A percentile compares a stretch with the other conserved stretches of the same genome.
phyloP scores from a whole-genome alignment of 352 stramenopile species.

The Globisporangium canariense region DNA sequence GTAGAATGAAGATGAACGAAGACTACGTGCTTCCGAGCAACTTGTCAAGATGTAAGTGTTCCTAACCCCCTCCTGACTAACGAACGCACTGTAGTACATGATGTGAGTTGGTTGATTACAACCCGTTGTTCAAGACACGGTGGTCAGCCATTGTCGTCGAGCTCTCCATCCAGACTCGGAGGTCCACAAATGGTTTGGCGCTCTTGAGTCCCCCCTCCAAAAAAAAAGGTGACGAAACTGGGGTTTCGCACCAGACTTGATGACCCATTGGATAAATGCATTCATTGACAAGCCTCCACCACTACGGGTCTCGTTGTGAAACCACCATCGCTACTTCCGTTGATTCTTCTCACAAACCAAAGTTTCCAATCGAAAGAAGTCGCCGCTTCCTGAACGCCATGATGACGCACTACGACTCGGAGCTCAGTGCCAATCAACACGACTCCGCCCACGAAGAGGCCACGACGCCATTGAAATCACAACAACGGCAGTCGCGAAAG shows the following conservation, averaged over 20 bases:
- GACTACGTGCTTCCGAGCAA: not conserved
- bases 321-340: not conserved
- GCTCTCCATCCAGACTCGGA: no score
- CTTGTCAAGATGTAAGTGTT: not conserved
- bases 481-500: not conserved
- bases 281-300: no score
- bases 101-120: not conserved
- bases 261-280: no score
- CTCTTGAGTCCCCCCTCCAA: no score
- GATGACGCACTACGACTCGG: not conserved
- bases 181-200: no score
- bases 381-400: not conserved
- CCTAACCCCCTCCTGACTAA: not conserved
- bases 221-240: no score
- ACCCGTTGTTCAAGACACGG: no score
- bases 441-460: not conserved
- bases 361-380: not conserved
- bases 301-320: not conserved
- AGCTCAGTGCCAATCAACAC: conserved; percentile 2
- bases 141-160: no score
- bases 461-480: not conserved
- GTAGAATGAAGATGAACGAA: not conserved
- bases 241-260: no score
- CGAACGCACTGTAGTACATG: not conserved
- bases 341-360: not conserved